A percentile compares a stretch with the other conserved stretches of the same genome.
Conservation (phyloP, 1,284 basidiomycete genomes). For the Melampsora americana region DNA sequence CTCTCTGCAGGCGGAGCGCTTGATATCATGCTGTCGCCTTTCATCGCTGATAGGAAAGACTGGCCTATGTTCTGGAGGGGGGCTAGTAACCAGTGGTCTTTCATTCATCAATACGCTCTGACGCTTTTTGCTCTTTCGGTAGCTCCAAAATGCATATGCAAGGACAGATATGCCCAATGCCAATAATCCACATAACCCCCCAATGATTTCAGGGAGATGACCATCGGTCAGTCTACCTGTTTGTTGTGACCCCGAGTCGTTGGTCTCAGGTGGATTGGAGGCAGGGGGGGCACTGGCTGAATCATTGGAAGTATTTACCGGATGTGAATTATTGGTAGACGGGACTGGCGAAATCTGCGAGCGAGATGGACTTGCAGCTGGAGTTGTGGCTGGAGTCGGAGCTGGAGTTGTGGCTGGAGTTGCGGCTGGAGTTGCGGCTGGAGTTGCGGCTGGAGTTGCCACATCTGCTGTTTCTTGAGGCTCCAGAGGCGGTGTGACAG, state of each 20-base stretch:
- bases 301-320: neutral
- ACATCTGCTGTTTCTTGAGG: neutral
- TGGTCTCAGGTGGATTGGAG: neutral
- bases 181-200: neutral
- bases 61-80: neutral
- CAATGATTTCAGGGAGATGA: constrained; percentile 1
- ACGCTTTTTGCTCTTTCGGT: neutral
- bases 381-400: neutral
- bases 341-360: neutral
- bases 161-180: neutral
- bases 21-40: neutral
- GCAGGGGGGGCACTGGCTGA: neutral
- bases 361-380: neutral
- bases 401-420: neutral
- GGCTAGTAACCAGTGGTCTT: neutral
- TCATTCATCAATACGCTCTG: constrained; percentile 2
- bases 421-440: neutral
- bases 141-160: neutral
- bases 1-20: neutral
- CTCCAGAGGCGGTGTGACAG: neutral
- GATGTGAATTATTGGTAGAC: neutral
- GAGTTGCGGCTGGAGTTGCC: neutral
- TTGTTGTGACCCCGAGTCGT: neutral
- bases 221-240: neutral
- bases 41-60: neutral